Evolutionary conservation across 306 rosid species (phyloP).

Genomic region (Elaeagnus macrophylla): DNA sequence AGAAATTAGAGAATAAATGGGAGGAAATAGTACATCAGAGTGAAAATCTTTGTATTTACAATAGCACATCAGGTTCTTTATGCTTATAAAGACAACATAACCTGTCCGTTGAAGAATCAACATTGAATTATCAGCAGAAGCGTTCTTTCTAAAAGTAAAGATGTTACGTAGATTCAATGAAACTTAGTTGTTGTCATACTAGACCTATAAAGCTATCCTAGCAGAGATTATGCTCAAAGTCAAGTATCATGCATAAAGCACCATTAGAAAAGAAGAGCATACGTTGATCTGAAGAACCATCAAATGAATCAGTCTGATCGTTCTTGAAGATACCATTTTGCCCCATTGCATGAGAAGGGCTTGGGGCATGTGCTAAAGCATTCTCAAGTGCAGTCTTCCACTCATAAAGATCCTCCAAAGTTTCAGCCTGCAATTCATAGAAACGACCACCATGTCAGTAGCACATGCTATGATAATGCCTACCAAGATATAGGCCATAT

Average conservation of each 20-base stretch:
- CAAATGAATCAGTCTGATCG: conserved; percentile 53
- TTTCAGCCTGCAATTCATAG: conserved; percentile 68
- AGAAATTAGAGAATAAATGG: background rate
- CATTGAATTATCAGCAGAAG: no score
- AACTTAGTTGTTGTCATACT: no score
- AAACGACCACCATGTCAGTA: conserved; percentile 21
- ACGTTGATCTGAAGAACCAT: conserved; percentile 58
- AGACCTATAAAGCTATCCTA: background rate
- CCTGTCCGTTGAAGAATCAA: no score
- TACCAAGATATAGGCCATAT: background rate
- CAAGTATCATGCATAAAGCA: conserved; percentile 17
- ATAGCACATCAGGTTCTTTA: background rate
- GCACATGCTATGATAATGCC: conserved; percentile 8
- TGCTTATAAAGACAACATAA: no score
- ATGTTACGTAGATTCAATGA: no score
- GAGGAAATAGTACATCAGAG: no score
- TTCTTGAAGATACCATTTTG: conserved; percentile 74
- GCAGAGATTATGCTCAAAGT: conserved; percentile 23
- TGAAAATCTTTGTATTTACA: background rate
- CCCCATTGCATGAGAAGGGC: conserved; percentile 35
- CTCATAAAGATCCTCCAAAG: conserved; percentile 72
- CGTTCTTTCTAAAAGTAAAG: no score
- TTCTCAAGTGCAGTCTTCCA: conserved; percentile 94
- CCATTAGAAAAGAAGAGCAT: conserved; percentile 37
- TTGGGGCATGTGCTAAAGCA: conserved; percentile 81